A percentile compares a stretch with the other conserved stretches of the same genome.
phyloP scores from a whole-genome alignment of 768 basidiomycete genomes.

The Fomitopsis pulvina region DNA sequence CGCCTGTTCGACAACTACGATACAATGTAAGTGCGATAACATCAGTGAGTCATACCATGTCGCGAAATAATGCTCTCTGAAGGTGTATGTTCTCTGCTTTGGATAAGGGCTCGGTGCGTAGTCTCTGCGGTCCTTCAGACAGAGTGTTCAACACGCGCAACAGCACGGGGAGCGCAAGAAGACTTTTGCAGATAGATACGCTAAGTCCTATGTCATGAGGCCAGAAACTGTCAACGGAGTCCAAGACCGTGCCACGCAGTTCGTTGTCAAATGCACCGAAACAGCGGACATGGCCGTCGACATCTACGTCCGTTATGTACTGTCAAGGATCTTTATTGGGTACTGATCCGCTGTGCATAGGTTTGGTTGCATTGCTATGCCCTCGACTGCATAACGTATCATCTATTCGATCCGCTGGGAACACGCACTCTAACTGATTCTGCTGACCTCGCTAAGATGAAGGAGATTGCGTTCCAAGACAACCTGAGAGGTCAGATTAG shows the following conservation, averaged over 20 bases:
- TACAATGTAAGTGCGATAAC: slow-evolving; percentile 7
- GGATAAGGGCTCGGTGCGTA: slow-evolving; percentile 5
- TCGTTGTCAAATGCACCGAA: slow-evolving; percentile 9
- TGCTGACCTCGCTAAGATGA: slow-evolving; percentile 9
- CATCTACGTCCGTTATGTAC: slow-evolving; percentile 9
- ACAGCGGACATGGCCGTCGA: slow-evolving; percentile 6
- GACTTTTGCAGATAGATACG: slow-evolving; percentile 16
- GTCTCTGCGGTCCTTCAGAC: not conserved
- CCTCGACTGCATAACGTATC: slow-evolving; percentile 14
- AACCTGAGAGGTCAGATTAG: slow-evolving; percentile 1
- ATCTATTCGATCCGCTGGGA: slow-evolving; percentile 15
- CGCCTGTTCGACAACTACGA: slow-evolving; percentile 11
- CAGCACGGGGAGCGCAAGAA: slow-evolving; percentile 15
- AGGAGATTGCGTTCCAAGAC: slow-evolving; percentile 14
- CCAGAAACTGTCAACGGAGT: slow-evolving; percentile 10
- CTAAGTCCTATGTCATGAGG: slow-evolving; percentile 12
- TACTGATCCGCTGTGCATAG: slow-evolving; percentile 3
- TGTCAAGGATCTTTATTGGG: not conserved
- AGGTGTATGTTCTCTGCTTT: slow-evolving; percentile 18
- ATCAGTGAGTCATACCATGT: not conserved
- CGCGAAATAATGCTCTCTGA: not conserved
- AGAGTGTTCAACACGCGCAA: too few relatives aligned
- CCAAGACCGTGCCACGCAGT: slow-evolving; percentile 11
- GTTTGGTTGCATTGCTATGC: slow-evolving; percentile 14
- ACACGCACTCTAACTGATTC: slow-evolving; percentile 8